Conservation (phyloP, 2,329 filamentous ascomycete genomes). For the Xylariaceae sp. region DNA sequence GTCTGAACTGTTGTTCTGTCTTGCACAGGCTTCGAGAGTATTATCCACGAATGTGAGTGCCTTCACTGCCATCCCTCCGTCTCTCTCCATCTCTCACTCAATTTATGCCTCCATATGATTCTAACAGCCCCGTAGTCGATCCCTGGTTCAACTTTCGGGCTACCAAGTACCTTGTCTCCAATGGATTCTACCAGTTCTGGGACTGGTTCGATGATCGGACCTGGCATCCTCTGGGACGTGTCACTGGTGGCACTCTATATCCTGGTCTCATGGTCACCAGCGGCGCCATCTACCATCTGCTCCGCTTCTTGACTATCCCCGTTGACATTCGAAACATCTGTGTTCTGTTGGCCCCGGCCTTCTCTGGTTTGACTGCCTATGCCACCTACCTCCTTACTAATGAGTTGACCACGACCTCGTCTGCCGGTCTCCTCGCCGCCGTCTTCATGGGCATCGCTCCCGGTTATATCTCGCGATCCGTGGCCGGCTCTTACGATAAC, state of each 20-base stretch:
- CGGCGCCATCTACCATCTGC: slow-evolving; percentile 89
- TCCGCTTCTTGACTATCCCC: slow-evolving; percentile 81
- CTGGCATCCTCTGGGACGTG: slow-evolving; percentile 97
- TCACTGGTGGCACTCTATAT: slow-evolving; percentile 97
- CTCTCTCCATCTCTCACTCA: not conserved
- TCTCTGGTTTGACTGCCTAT: slow-evolving; percentile 88
- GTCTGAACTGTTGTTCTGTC: not conserved
- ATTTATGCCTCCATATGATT: not conserved
- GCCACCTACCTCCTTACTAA: slow-evolving; percentile 93
- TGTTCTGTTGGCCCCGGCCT: slow-evolving; percentile 88
- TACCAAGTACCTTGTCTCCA: slow-evolving; percentile 91
- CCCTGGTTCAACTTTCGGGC: slow-evolving; percentile 99
- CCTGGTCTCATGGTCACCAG: slow-evolving; percentile 99
- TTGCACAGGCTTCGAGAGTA: slow-evolving; percentile 81
- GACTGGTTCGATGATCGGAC: slow-evolving; percentile 99
- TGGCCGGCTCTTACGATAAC: slow-evolving; percentile 98
- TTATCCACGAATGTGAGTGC: slow-evolving; percentile 96
- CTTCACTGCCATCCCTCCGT: not conserved
- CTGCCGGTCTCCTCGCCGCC: slow-evolving; percentile 89
- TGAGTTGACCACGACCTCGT: slow-evolving; percentile 94
- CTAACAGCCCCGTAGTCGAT: slow-evolving; percentile 61
- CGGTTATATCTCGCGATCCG: slow-evolving; percentile 95
- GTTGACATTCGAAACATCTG: slow-evolving; percentile 99
- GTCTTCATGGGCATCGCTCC: slow-evolving; percentile 96
- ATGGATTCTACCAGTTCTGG: slow-evolving; percentile 99